phyloP scores from a whole-genome alignment of 306 rosid species.

The Quercus parvula region DNA sequence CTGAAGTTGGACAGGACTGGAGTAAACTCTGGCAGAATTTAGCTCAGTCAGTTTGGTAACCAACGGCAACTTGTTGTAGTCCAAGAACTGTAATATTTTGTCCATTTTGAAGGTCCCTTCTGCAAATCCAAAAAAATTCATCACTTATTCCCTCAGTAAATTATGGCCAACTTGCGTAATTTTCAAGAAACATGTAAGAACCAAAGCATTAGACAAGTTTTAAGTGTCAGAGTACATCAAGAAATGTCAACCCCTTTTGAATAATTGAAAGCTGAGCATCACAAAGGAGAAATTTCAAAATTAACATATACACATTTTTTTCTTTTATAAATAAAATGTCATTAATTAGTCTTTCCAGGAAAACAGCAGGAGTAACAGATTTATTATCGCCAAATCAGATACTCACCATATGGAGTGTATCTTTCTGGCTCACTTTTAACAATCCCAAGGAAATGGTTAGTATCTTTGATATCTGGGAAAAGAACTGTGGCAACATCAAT shows the following conservation, averaged over 20 bases:
- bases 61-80: constrained; percentile 77
- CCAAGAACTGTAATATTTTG: constrained; percentile 65
- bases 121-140: constrained; percentile 40
- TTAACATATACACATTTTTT: too few species aligned
- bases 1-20: constrained; percentile 84
- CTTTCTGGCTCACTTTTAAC: constrained; percentile 86
- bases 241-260: neutral
- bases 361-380: neutral
- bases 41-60: constrained; percentile 72
- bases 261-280: neutral
- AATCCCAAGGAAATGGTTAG: constrained; percentile 59
- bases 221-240: neutral
- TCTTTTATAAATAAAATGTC: too few species aligned
- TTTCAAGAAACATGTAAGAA: constrained; percentile 10
- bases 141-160: constrained; percentile 10
- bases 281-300: neutral
- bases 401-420: constrained; percentile 80
- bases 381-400: constrained; percentile 1
- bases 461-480: constrained; percentile 50
- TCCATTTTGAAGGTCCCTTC: constrained; percentile 61
- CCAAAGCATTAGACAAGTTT: neutral
- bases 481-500: constrained; percentile 64
- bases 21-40: constrained; percentile 67
- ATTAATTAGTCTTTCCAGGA: neutral
- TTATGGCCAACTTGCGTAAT: neutral